Conservation (phyloP, 2,329 filamentous ascomycete species). For the Fusarium zealandicum region DNA sequence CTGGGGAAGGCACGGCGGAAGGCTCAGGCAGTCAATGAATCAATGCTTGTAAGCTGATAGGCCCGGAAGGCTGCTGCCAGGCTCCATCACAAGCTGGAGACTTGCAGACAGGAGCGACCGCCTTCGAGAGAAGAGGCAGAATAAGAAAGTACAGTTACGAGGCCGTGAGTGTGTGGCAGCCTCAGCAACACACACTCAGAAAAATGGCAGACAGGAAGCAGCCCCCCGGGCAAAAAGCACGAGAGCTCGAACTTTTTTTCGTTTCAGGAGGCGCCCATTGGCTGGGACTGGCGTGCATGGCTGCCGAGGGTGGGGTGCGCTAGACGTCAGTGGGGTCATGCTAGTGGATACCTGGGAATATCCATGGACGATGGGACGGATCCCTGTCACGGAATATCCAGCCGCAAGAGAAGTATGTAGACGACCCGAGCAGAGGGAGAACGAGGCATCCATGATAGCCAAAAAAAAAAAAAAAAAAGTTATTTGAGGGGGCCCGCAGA, state of each 20-base stretch:
- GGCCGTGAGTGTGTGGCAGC: neutral
- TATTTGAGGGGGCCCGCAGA: conserved; percentile 10
- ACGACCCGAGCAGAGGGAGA: conserved; percentile 17
- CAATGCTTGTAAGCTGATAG: conserved; percentile 39
- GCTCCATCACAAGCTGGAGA: conserved; percentile 22
- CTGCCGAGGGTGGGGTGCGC: conserved; percentile 45
- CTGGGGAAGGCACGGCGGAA: conserved; percentile 33
- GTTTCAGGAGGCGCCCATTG: conserved; percentile 45
- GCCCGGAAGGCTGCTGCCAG: conserved; percentile 11
- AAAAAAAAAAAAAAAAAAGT: conserved; percentile 5
- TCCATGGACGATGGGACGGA: conserved; percentile 22
- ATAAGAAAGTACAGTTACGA: neutral
- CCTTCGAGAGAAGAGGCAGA: conserved; percentile 6
- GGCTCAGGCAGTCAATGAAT: conserved; percentile 37
- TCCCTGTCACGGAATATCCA: conserved; percentile 14
- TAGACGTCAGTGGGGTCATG: conserved; percentile 44
- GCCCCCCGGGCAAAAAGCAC: conserved; percentile 34
- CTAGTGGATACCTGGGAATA: conserved; percentile 26
- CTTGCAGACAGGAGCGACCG: conserved; percentile 22
- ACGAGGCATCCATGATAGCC: conserved; percentile 15
- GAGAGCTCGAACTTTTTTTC: conserved; percentile 50
- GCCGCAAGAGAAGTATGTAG: conserved; percentile 25
- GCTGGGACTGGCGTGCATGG: conserved; percentile 44
- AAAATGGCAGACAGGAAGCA: conserved; percentile 18
- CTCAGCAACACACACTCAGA: neutral